A percentile compares a stretch with the other conserved stretches of the same genome.
These are phyloP conservation scores for Xylariaceae sp. DNA, from an alignment of 2,329 filamentous ascomycete genomes.

Conservation along the genomic window DNA sequence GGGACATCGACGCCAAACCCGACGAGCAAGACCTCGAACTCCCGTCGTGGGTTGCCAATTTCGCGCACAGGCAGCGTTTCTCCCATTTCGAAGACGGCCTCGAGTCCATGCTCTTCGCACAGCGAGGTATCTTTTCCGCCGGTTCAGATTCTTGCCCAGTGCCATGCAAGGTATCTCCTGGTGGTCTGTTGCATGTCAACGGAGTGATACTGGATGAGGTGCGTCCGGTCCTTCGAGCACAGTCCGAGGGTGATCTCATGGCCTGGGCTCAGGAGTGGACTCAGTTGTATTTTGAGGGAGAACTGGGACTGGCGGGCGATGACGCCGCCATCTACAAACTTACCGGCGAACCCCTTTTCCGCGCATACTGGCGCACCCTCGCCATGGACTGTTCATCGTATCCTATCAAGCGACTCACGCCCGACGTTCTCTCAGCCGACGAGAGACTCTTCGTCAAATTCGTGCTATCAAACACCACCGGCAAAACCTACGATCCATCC, in stretches of 20 bases:
- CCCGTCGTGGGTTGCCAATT: not conserved
- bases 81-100: not conserved
- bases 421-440: not conserved
- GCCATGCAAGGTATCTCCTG: not conserved
- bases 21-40: not conserved
- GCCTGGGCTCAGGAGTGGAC: not conserved
- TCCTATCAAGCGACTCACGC: not conserved
- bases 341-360: constrained; percentile 3
- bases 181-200: not conserved
- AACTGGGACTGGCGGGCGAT: not conserved
- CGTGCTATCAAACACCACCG: not conserved
- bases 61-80: not conserved
- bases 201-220: constrained; percentile 3
- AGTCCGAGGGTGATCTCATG: not conserved
- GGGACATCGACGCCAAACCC: not conserved
- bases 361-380: constrained; percentile 5
- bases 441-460: not conserved
- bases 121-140: constrained; percentile 4
- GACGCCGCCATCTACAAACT: not conserved
- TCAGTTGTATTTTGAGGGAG: not conserved
- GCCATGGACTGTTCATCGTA: constrained; percentile 7
- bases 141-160: not conserved
- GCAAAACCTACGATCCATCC: not conserved
- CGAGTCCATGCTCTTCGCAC: constrained; percentile 2
- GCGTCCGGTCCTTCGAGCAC: not conserved